A percentile compares a stretch with the other conserved stretches of the same genome.
Conservation (phyloP, 2,329 filamentous ascomycete species). For the Sporothrix brasiliensis region DNA sequence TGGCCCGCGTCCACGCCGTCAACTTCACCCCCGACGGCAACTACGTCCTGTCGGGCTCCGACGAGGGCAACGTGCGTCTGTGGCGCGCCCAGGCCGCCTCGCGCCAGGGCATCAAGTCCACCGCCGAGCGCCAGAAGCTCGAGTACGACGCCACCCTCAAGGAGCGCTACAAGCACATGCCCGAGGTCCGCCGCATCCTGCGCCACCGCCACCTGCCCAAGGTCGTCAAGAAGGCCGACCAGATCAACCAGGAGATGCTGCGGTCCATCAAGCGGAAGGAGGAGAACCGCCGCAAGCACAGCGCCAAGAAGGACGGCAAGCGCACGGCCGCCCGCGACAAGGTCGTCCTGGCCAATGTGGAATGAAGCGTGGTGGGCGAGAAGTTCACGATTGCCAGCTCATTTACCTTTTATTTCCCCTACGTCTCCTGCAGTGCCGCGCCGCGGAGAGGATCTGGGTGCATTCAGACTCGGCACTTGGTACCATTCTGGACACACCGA, state of each 20-base stretch:
- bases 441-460: not conserved
- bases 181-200: slow-evolving; percentile 87
- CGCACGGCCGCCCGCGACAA: slow-evolving; percentile 74
- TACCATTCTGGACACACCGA: too few relatives aligned
- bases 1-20: slow-evolving; percentile 76
- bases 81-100: slow-evolving; percentile 88
- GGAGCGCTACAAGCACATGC: slow-evolving; percentile 89
- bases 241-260: slow-evolving; percentile 92
- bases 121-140: slow-evolving; percentile 80
- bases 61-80: slow-evolving; percentile 84
- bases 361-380: slow-evolving; percentile 43
- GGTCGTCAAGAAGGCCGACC: slow-evolving; percentile 90
- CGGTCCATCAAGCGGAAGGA: slow-evolving; percentile 84
- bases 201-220: slow-evolving; percentile 90
- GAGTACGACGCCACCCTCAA: slow-evolving; percentile 89
- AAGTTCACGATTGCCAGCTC: not conserved
- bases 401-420: not conserved
- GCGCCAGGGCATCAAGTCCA: slow-evolving; percentile 81
- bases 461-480: too few relatives aligned
- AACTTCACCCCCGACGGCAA: slow-evolving; percentile 74
- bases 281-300: slow-evolving; percentile 93
- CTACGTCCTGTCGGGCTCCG: slow-evolving; percentile 86
- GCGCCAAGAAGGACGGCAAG: slow-evolving; percentile 71
- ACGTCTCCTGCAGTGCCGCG: not conserved
- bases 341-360: slow-evolving; percentile 74